A percentile compares a stretch with the other conserved stretches of the same genome.
phyloP scores from a whole-genome alignment of 75 land plant species.

The Selaginella tamariscina region DNA sequence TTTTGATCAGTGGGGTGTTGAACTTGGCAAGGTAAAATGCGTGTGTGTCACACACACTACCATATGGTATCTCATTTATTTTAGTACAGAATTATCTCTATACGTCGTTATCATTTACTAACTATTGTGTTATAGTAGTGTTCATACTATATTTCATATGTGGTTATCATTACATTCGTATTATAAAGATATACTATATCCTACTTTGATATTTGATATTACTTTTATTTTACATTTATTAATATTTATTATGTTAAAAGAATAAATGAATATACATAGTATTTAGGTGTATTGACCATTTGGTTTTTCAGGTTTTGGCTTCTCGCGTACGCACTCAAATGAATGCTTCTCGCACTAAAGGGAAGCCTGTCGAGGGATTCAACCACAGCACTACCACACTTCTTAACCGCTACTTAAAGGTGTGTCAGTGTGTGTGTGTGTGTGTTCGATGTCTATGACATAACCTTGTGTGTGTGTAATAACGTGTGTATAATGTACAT shows the following conservation, averaged over 20 bases:
- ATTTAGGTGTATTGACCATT: too few species aligned
- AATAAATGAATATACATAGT: too few species aligned
- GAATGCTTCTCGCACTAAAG: constrained; percentile 42
- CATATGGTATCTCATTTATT: background rate
- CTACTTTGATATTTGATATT: constrained; percentile 11
- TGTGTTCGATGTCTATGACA: background rate
- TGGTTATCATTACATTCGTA: too few species aligned
- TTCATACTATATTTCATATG: too few species aligned
- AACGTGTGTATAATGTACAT: background rate
- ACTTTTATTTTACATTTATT: background rate
- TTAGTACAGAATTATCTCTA: too few species aligned
- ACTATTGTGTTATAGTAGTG: too few species aligned
- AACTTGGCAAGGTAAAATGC: constrained; percentile 75
- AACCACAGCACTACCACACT: constrained; percentile 72
- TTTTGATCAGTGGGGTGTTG: constrained; percentile 99
- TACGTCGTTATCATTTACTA: too few species aligned
- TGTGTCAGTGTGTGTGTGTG: constrained; percentile 10
- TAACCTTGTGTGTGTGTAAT: background rate
- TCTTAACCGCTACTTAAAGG: constrained; percentile 72
- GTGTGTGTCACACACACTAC: too few species aligned
- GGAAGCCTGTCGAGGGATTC: constrained; percentile 61
- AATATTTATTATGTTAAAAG: too few species aligned
- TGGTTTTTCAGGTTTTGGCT: constrained; percentile 54
- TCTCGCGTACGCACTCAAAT: constrained; percentile 72
- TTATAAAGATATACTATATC: too few species aligned